Base-by-base conservation (phyloP, 2,329 filamentous ascomycete species). In the Curvularia lunata region DNA sequence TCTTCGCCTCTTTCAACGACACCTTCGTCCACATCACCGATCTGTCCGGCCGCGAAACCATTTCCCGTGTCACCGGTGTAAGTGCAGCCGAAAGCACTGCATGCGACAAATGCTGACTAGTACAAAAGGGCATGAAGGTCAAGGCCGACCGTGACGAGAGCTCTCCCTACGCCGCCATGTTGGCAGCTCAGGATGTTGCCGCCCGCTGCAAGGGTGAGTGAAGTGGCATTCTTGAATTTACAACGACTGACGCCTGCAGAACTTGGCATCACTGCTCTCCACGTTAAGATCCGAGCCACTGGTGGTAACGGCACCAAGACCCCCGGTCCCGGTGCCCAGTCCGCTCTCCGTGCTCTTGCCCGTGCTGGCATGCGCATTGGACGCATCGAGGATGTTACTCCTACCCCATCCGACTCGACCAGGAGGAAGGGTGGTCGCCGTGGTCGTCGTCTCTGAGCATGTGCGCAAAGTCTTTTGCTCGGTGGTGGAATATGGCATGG, bases 251-350 rank as follows among this genome's bases (percentile, higher is more conserved):
- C 46, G 21, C n/a, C 6, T 30, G 32, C 32, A 58, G 88, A 91
- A 78, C 82, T 93, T 74, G 88, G 87, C 72, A 93, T 95, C 79
- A 97, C 92, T 81, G 94, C 95, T 79, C 91, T 99, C 68, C 96
- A 99, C 89, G 96, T 99, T 88, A 99, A 99, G 92, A 99, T 99
- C 87, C 90, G 96, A 81, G 96, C 95, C 81, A 99, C 95, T 79
- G 95, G 95, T 87, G 92, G 93, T 93, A 99, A 98, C 88, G 92
- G 94, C 79, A 99, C 95, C 87, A 99, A 99, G 92, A 99, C 96
- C 81, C 95, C 95, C 78, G 95, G 95, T 79, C 95, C 95, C 78
- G 96, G 95, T 87, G 95, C 95, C 75, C 96, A 99, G 86, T 98
- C 95, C 69, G 95, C 95, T 78, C 94, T 99, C 84, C 95, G 95